Evolutionary conservation across 129 eudicot species (phyloP).

Genomic region (Ambrosia trifida): DNA sequence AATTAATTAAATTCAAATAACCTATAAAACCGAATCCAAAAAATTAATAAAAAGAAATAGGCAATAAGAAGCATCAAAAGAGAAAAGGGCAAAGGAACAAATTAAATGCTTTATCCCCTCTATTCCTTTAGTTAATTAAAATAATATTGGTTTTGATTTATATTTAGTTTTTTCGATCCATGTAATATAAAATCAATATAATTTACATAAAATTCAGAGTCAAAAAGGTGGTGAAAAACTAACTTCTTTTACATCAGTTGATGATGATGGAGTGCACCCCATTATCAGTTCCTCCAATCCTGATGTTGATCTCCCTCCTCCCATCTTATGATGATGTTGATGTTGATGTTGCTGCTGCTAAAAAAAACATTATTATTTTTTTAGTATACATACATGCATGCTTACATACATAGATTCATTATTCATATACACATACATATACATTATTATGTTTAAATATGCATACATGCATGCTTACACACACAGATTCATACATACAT

Average conservation of each 20-base stretch:
- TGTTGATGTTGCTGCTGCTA: slow-evolving; percentile 64
- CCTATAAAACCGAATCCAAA: not conserved
- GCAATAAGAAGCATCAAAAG: slow-evolving; percentile 32
- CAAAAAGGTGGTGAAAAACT: slow-evolving; percentile 59
- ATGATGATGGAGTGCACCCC: slow-evolving; percentile 90
- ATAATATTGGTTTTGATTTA: not conserved
- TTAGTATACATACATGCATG: not conserved
- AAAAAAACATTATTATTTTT: slow-evolving; percentile 4
- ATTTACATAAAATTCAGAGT: slow-evolving; percentile 48
- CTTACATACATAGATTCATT: too few relatives aligned
- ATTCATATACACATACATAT: too few relatives aligned
- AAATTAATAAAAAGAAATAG: slow-evolving; percentile 17
- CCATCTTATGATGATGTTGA: slow-evolving; percentile 84
- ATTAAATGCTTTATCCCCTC: slow-evolving; percentile 22
- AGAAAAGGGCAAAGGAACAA: slow-evolving; percentile 24
- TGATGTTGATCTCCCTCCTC: slow-evolving; percentile 87
- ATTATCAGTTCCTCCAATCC: slow-evolving; percentile 93
- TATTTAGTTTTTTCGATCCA: not conserved
- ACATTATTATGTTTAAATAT: too few relatives aligned
- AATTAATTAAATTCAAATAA: not conserved
- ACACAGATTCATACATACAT: too few relatives aligned
- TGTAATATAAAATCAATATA: not conserved
- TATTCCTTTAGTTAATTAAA: slow-evolving; percentile 14
- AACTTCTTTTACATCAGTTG: slow-evolving; percentile 64
- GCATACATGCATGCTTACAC: too few relatives aligned